A percentile compares a stretch with the other conserved stretches of the same genome.
Evolutionary conservation across 2,329 filamentous ascomycete genomes (phyloP).

Genomic region (Aspergillus clavatus): DNA sequence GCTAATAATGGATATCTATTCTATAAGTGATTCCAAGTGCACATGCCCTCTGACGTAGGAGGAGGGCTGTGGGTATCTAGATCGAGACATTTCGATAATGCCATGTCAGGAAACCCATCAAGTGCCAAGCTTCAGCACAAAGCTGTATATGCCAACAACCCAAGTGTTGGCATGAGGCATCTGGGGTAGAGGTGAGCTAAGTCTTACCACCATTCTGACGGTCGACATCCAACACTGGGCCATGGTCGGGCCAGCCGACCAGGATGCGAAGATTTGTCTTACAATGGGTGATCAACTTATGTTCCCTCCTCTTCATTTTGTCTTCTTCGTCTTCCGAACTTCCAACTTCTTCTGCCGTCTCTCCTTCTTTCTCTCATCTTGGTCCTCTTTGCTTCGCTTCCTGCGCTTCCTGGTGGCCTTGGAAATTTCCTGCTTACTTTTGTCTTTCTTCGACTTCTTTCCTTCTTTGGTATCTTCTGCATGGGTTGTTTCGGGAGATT

Average conservation of each 20-base stretch:
- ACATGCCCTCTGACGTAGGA: no score
- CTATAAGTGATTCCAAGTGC: no score
- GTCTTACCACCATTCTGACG: background rate
- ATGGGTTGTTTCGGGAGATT: conserved; percentile 2
- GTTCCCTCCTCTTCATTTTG: conserved; percentile 15
- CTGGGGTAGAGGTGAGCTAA: background rate
- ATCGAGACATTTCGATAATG: background rate
- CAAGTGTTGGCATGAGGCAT: background rate
- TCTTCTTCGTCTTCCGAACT: conserved; percentile 28
- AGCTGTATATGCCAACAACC: background rate
- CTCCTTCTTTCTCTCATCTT: conserved; percentile 24
- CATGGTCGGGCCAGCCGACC: conserved; percentile 5
- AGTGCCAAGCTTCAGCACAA: background rate
- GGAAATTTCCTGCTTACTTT: conserved; percentile 24
- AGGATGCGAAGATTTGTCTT: background rate
- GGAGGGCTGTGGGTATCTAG: no score
- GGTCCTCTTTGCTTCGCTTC: conserved; percentile 25
- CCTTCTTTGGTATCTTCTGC: conserved; percentile 4
- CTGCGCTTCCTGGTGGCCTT: conserved; percentile 21
- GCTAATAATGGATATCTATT: no score
- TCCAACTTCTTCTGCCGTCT: conserved; percentile 40
- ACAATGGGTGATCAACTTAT: background rate
- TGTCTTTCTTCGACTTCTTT: conserved; percentile 15
- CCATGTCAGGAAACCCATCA: background rate
- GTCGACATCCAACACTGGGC: background rate